Base-by-base conservation (phyloP, 306 rosid genomes). In the Dalbergia oliveri region DNA sequence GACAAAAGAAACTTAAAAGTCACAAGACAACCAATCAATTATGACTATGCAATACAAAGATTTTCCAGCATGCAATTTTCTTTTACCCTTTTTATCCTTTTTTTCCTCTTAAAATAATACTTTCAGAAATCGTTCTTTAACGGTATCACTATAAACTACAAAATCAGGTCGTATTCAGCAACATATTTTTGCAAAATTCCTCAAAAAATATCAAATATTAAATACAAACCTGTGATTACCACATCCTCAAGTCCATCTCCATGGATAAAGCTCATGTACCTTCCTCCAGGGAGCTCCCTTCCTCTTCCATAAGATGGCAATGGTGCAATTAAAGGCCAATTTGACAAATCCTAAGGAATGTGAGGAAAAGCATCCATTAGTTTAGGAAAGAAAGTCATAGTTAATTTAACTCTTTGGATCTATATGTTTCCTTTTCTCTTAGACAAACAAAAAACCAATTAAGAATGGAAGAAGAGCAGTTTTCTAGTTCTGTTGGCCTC, bases 241-340 rank as follows among this genome's bases (percentile, higher is more conserved):
- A 94, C 95, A 64, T 92, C 97, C 50, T 62, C 86, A 53, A 93
- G 19, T 69, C 95, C 97, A 62, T 88, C 88, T 58, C 88, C 97
- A 71, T 89, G 99, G 75, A 94, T 90, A 75, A 94, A 87, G 81
- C 99, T 93, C 35, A 88, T 72, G 67, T 91, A 90, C 87, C 99
- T 91, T 66, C 87, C 97, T 58, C 97, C 98, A 69, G 91, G 95
- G 16, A 78, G 90, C 82, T 94, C 98, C 83, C 99, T 90, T 83
- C 99, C 99, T 66, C 99, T 90, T 72, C 97, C 99, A 78, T 91
- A 93, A 73, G 99, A 95, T 37, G 98, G 99, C 90, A 95, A 82
- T 5, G 98, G 99, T 58, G 91, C 89, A 66, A 88, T 87, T 77
- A 95, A 77, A 41, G 96, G 99, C 99, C 99, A 95, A 76, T 78